A percentile compares a stretch with the other conserved stretches of the same genome.
These are phyloP conservation scores for Cercospora zeae-maydis DNA, from an alignment of 2,329 filamentous ascomycete species.

Conservation along the genomic window DNA sequence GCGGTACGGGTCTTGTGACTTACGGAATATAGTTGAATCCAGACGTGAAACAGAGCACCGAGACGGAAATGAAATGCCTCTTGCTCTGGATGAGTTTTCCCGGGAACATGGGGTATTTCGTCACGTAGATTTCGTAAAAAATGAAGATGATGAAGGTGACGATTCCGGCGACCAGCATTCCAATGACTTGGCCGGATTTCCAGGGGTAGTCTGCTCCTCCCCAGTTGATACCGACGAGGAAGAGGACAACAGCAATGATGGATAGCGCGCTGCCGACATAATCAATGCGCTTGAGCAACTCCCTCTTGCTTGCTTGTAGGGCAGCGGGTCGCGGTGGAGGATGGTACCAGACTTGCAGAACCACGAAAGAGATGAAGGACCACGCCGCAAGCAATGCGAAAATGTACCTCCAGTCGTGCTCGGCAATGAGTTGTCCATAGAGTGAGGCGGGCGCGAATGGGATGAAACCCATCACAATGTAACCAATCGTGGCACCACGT, in stretches of 20 bases:
- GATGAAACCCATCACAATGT: constrained; percentile 57
- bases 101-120: constrained; percentile 35
- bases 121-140: constrained; percentile 41
- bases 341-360: constrained; percentile 51
- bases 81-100: constrained; percentile 26
- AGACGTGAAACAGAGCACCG: constrained; percentile 25
- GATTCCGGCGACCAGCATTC: constrained; percentile 41
- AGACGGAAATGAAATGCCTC: constrained; percentile 27
- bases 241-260: constrained; percentile 56
- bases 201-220: constrained; percentile 46
- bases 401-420: constrained; percentile 52
- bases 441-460: constrained; percentile 60
- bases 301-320: constrained; percentile 38
- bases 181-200: constrained; percentile 40
- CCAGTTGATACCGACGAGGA: constrained; percentile 64
- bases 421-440: constrained; percentile 56
- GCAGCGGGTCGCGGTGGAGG: constrained; percentile 48
- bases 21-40: constrained; percentile 35
- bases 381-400: constrained; percentile 53
- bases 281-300: constrained; percentile 47
- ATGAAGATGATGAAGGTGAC: constrained; percentile 39
- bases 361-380: constrained; percentile 49
- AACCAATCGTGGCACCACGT: constrained; percentile 59
- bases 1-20: background rate
- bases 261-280: constrained; percentile 50